These are phyloP conservation scores for Talaromyces islandicus DNA, from an alignment of 2,329 filamentous ascomycete genomes.

Conservation along the genomic window DNA sequence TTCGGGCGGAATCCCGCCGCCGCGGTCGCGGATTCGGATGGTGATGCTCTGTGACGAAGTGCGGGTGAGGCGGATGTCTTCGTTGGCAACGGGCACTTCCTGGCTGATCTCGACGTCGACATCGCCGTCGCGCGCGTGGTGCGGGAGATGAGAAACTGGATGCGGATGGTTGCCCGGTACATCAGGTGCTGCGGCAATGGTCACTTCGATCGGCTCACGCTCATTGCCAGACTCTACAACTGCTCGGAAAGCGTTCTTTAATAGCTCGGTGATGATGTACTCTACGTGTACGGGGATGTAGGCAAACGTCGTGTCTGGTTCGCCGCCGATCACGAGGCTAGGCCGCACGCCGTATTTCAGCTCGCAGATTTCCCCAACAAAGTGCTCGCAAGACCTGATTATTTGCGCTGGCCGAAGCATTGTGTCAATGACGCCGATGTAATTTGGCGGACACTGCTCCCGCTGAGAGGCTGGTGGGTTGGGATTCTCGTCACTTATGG, in stretches of 20 bases:
- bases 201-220: conserved; percentile 79
- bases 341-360: conserved; percentile 89
- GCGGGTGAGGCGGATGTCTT: conserved; percentile 25
- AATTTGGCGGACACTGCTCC: conserved; percentile 46
- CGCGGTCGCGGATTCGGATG: conserved; percentile 91
- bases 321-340: conserved; percentile 71
- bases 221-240: conserved; percentile 79
- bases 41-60: conserved; percentile 72
- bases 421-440: conserved; percentile 94
- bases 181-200: conserved; percentile 69
- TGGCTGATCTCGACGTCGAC: conserved; percentile 14
- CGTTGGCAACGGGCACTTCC: conserved; percentile 22
- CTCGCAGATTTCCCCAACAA: conserved; percentile 94
- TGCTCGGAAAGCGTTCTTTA: conserved; percentile 95
- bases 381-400: conserved; percentile 77
- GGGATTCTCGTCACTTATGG: conserved; percentile 57
- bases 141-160: conserved; percentile 33
- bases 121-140: conserved; percentile 31
- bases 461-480: conserved; percentile 21
- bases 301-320: conserved; percentile 81
- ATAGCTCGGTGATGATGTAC: conserved; percentile 91
- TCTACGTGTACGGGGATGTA: conserved; percentile 94
- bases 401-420: conserved; percentile 74
- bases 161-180: conserved; percentile 27
- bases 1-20: conserved; percentile 82